A percentile compares a stretch with the other conserved stretches of the same genome.
Conservation (phyloP, 257 asterid species). For the Fraxinus quadrangulata region DNA sequence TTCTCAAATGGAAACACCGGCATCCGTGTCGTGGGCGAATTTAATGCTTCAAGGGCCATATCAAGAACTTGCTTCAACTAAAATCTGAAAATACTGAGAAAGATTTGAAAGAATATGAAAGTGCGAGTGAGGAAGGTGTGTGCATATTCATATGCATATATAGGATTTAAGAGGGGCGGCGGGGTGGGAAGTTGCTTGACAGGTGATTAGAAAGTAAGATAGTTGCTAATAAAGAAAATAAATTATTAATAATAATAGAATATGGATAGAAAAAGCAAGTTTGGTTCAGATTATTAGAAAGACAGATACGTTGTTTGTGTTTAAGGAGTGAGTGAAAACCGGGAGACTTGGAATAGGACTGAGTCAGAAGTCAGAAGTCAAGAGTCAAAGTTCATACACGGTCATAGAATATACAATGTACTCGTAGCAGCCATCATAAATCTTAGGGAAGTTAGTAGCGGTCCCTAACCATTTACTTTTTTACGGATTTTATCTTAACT, state of each 20-base stretch:
- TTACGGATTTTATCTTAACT: too few relatives aligned
- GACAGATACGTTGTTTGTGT: neutral
- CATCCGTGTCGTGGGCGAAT: neutral
- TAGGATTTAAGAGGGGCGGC: neutral
- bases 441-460: too few relatives aligned
- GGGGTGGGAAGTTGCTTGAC: constrained; percentile 46
- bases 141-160: constrained; percentile 2
- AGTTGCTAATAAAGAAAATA: constrained; percentile 2
- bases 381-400: constrained; percentile 3
- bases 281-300: neutral
- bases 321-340: neutral
- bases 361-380: neutral
- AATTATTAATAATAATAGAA: too few relatives aligned
- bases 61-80: neutral
- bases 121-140: neutral
- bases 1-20: neutral
- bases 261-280: neutral
- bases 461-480: too few relatives aligned
- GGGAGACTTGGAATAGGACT: neutral
- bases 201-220: constrained; percentile 37
- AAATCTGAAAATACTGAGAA: neutral
- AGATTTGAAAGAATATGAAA: neutral
- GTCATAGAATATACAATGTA: neutral
- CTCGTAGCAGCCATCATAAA: neutral
- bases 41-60: constrained; percentile 23